Conservation (phyloP, 148 eudicot genomes). For the Diospyros kaki region DNA sequence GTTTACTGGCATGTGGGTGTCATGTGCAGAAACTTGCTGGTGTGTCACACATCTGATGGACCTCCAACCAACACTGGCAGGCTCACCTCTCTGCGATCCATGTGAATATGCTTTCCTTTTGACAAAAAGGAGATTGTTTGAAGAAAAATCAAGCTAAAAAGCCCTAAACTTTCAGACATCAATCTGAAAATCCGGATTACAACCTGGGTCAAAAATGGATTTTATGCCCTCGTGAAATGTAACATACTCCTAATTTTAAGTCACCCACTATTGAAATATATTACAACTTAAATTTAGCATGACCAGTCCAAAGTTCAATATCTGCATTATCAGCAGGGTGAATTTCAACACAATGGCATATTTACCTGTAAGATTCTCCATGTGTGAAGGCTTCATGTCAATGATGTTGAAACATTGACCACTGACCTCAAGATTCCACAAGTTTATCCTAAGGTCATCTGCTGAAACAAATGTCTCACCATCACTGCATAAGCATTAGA, state of each 20-base stretch:
- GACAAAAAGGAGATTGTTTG: too few species aligned
- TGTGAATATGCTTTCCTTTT: too few species aligned
- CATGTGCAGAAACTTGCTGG: too few species aligned
- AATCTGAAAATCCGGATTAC: too few species aligned
- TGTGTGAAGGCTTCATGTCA: constrained; percentile 48
- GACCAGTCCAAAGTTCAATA: neutral
- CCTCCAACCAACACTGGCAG: too few species aligned
- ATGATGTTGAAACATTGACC: constrained; percentile 52
- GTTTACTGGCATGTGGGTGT: too few species aligned
- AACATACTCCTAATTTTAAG: neutral
- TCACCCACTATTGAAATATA: neutral
- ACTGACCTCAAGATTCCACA: constrained; percentile 59
- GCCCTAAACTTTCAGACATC: too few species aligned
- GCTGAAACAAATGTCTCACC: constrained; percentile 56
- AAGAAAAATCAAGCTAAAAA: too few species aligned
- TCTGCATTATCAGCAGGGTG: neutral
- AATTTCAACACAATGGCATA: constrained; percentile 4
- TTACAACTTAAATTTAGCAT: neutral
- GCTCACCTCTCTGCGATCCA: too few species aligned
- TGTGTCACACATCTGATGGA: too few species aligned
- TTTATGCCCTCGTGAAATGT: neutral
- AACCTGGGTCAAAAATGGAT: too few species aligned
- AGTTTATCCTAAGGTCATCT: constrained; percentile 51
- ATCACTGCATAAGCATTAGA: constrained; percentile 37
- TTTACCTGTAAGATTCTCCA: constrained; percentile 60